phyloP scores from a whole-genome alignment of 1,139 yeast genomes.

The Kodamaea anthophila region DNA sequence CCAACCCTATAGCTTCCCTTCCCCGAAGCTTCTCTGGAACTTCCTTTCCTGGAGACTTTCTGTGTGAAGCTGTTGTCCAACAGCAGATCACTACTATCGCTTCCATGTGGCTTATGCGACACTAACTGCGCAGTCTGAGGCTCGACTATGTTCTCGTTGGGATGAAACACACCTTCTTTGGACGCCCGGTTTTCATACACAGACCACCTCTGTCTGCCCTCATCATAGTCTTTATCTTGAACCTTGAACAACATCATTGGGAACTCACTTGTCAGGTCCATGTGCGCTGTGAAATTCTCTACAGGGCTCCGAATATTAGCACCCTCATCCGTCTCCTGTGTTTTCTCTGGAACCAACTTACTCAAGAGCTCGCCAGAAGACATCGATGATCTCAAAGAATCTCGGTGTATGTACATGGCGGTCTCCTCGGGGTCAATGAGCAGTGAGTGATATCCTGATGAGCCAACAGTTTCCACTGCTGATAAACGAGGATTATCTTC shows the following conservation, averaged over 20 bases:
- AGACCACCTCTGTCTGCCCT: conserved; percentile 24
- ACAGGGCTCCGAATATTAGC: conserved; percentile 4
- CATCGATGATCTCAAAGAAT: conserved; percentile 19
- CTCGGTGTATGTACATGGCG: conserved; percentile 8
- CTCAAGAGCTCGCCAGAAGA: conserved; percentile 34
- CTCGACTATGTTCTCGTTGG: too few species aligned
- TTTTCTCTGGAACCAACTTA: conserved; percentile 16
- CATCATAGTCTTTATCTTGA: conserved; percentile 22
- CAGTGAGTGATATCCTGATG: conserved; percentile 8
- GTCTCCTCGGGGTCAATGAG: conserved; percentile 14
- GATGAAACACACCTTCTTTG: conserved; percentile 9
- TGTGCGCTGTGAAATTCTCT: conserved; percentile 22
- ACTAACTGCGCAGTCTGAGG: conserved; percentile 6
- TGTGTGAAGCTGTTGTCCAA: conserved; percentile 1
- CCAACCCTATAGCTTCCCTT: too few species aligned
- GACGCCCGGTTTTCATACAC: conserved; percentile 18
- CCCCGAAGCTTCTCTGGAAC: too few species aligned
- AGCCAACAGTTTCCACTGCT: conserved; percentile 3
- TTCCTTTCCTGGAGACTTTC: too few species aligned
- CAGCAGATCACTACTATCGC: conserved; percentile 5
- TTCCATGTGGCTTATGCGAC: conserved; percentile 3
- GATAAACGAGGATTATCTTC: conserved; percentile 1
- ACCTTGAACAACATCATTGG: conserved; percentile 28
- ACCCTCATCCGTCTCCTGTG: background rate
- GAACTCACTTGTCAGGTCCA: conserved; percentile 22